Conservation (phyloP, 2,329 filamentous ascomycete genomes). For the Colletotrichum neosansevieriae region DNA sequence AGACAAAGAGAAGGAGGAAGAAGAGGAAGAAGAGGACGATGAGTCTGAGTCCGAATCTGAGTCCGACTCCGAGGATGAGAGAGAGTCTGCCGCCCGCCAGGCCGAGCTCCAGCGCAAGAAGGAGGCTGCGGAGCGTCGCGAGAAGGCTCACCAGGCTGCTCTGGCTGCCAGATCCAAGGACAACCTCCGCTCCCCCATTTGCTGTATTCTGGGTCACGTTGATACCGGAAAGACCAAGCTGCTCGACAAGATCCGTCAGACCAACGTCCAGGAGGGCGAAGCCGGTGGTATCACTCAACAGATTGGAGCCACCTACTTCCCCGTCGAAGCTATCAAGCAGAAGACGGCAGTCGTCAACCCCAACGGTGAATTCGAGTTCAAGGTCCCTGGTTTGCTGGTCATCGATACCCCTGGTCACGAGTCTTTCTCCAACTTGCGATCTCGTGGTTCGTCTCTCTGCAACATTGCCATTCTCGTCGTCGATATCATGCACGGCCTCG, state of each 20-base stretch:
- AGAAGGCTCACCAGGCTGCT: conserved; percentile 91
- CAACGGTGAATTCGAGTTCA: conserved; percentile 93
- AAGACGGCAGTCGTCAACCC: conserved; percentile 95
- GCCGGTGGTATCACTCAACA: conserved; percentile 99
- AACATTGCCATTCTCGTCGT: conserved; percentile 99
- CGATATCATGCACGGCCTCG: conserved; percentile 99
- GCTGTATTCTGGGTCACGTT: conserved; percentile 99
- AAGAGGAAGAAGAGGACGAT: conserved; percentile 63
- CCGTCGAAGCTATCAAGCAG: conserved; percentile 88
- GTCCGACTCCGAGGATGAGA: conserved; percentile 71
- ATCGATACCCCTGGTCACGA: conserved; percentile 99
- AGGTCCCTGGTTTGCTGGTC: conserved; percentile 94
- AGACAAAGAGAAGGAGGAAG: conserved; percentile 42
- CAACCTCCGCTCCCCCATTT: conserved; percentile 96
- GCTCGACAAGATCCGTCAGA: conserved; percentile 97
- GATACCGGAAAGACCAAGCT: conserved; percentile 99
- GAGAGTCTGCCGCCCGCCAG: conserved; percentile 77
- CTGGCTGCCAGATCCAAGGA: conserved; percentile 92
- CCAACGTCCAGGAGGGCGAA: conserved; percentile 98
- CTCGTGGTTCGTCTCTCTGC: conserved; percentile 96
- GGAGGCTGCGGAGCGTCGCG: conserved; percentile 88
- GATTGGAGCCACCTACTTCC: conserved; percentile 99
- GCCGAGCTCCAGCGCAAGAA: conserved; percentile 84
- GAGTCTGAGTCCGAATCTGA: conserved; percentile 70
- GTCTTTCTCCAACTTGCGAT: conserved; percentile 98